Percentiles rank a stretch among this genome's conserved stretches.
Evolutionary conservation across 2,329 filamentous ascomycete genomes (phyloP).

Genomic region (Leptographium galeiforme): DNA sequence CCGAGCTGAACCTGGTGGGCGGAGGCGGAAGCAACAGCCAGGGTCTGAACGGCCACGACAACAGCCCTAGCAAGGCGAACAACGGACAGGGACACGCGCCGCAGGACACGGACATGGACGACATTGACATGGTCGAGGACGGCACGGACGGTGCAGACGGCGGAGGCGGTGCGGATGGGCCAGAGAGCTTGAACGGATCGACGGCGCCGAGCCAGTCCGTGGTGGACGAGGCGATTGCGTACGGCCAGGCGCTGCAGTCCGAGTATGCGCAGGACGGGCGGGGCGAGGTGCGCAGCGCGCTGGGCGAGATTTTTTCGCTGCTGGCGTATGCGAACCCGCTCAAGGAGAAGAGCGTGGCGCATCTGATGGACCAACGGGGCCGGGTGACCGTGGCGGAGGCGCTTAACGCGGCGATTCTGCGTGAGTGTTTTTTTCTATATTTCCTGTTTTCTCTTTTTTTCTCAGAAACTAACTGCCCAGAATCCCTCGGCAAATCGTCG

Average conservation of each 20-base stretch:
- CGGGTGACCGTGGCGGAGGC: conserved; percentile 77
- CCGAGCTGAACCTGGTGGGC: conserved; percentile 44
- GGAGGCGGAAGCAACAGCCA: conserved; percentile 33
- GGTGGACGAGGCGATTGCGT: conserved; percentile 57
- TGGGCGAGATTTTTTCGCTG: conserved; percentile 77
- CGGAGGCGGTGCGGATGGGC: conserved; percentile 24
- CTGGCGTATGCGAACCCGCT: conserved; percentile 77
- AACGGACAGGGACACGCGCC: conserved; percentile 11
- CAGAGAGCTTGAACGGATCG: conserved; percentile 10
- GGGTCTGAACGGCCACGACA: conserved; percentile 1
- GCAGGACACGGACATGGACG: conserved; percentile 44
- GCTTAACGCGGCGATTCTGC: conserved; percentile 81
- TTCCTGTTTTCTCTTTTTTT: neutral
- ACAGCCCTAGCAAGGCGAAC: neutral
- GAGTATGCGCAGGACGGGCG: conserved; percentile 64
- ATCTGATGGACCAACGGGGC: conserved; percentile 63
- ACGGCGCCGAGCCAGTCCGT: conserved; percentile 28
- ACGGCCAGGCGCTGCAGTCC: conserved; percentile 63
- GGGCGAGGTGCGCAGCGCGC: conserved; percentile 55
- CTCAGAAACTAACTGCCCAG: conserved; percentile 28
- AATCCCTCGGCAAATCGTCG: conserved; percentile 80
- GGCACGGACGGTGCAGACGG: conserved; percentile 9
- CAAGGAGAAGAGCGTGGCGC: conserved; percentile 58
- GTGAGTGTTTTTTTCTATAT: conserved; percentile 35
- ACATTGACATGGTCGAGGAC: conserved; percentile 40